phyloP scores from a whole-genome alignment of 371 early-diverging fungal genomes.

The Phascolomyces articulosus region DNA sequence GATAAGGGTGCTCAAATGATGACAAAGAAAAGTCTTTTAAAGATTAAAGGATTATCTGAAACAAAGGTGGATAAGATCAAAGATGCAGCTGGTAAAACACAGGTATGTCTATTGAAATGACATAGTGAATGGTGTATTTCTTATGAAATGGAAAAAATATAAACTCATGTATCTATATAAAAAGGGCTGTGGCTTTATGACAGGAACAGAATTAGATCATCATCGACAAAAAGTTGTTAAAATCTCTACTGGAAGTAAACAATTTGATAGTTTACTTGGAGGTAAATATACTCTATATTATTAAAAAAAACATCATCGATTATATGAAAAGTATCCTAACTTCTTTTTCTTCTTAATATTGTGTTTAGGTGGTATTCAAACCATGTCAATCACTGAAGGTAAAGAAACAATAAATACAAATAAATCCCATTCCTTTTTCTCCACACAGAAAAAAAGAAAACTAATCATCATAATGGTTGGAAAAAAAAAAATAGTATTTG shows the following conservation, averaged over 20 bases:
- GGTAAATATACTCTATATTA: constrained; percentile 41
- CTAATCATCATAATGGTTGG: neutral
- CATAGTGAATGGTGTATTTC: neutral
- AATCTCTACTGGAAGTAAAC: constrained; percentile 90
- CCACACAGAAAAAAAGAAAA: neutral
- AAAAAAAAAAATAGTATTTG: constrained; percentile 50
- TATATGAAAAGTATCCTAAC: no score
- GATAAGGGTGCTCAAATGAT: constrained; percentile 82
- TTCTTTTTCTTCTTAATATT: neutral
- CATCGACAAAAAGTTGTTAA: constrained; percentile 81
- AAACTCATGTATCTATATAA: neutral
- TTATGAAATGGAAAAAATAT: neutral
- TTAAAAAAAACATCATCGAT: no score
- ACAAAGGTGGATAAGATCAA: constrained; percentile 89
- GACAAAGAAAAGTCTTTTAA: constrained; percentile 66
- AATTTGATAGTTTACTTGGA: constrained; percentile 88
- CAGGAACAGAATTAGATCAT: constrained; percentile 83
- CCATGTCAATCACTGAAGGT: constrained; percentile 87
- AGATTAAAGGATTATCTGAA: constrained; percentile 86
- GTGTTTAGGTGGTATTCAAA: constrained; percentile 83
- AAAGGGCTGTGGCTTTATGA: constrained; percentile 68
- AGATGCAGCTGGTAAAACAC: constrained; percentile 67
- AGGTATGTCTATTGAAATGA: constrained; percentile 21
- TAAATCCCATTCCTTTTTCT: neutral
- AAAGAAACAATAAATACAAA: neutral